A percentile compares a stretch with the other conserved stretches of the same genome.
phyloP scores from a whole-genome alignment of 2,329 filamentous ascomycete species.

The Trichoderma gracile region DNA sequence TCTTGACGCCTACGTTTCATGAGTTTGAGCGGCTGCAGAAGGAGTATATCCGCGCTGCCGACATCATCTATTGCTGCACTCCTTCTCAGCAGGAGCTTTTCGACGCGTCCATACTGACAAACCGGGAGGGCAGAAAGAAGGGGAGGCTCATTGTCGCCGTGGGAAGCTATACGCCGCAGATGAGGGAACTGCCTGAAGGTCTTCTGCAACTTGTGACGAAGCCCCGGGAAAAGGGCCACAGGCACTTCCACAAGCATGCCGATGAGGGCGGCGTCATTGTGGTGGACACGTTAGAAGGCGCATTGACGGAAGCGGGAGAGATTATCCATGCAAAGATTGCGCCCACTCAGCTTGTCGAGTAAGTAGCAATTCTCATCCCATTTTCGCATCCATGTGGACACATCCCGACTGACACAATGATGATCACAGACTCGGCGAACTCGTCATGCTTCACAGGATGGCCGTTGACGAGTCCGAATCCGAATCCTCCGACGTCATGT shows the following conservation, averaged over 20 bases:
- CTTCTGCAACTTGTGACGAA: conserved; percentile 65
- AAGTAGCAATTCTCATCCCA: conserved; percentile 36
- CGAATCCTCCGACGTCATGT: conserved; percentile 35
- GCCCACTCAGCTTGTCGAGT: conserved; percentile 79
- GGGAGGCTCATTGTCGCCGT: conserved; percentile 72
- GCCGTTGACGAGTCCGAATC: conserved; percentile 45
- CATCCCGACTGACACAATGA: background rate
- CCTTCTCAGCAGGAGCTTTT: conserved; percentile 75
- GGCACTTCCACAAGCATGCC: conserved; percentile 68
- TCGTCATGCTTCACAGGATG: conserved; percentile 62
- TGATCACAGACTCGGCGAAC: conserved; percentile 68
- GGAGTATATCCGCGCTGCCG: conserved; percentile 68
- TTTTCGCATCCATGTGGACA: background rate
- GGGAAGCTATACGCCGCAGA: conserved; percentile 67
- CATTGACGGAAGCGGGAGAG: conserved; percentile 82
- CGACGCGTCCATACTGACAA: conserved; percentile 70
- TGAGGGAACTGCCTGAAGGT: conserved; percentile 81
- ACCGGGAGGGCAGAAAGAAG: conserved; percentile 66
- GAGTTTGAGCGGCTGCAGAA: conserved; percentile 67
- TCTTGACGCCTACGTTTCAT: conserved; percentile 68
- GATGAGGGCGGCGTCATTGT: conserved; percentile 66
- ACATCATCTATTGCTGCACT: conserved; percentile 88
- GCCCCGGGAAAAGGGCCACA: conserved; percentile 45
- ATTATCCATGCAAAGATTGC: conserved; percentile 74
- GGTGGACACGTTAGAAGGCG: conserved; percentile 77